These are phyloP conservation scores for Wallacemonas rigidus DNA, from an alignment of 208 protist species.

Conservation along the genomic window DNA sequence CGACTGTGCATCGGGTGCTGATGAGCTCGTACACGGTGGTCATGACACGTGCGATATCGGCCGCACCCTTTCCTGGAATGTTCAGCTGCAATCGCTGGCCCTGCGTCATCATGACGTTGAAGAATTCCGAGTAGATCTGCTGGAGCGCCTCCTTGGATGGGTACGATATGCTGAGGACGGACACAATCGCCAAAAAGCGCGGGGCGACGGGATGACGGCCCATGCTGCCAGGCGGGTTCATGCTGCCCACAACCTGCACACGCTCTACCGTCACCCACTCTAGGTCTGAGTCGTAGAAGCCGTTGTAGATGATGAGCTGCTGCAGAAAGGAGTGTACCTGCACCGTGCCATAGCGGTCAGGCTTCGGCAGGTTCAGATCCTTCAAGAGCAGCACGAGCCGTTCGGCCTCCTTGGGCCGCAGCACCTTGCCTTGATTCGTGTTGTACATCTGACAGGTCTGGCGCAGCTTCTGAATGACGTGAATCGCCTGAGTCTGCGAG, in stretches of 20 bases:
- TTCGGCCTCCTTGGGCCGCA: conserved; percentile 95
- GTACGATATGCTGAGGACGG: conserved; percentile 94
- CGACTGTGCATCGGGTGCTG: conserved; percentile 88
- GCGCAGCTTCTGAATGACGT: conserved; percentile 97
- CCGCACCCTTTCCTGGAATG: conserved; percentile 64
- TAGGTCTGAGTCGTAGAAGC: conserved; percentile 95
- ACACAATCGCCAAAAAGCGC: conserved; percentile 96
- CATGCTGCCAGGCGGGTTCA: conserved; percentile 96
- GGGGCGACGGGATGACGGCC: conserved; percentile 93
- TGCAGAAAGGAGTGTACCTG: conserved; percentile 97
- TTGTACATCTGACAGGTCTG: conserved; percentile 93
- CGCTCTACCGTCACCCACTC: conserved; percentile 96
- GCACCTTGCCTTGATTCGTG: conserved; percentile 93
- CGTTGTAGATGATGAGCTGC: conserved; percentile 96
- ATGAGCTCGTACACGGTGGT: conserved; percentile 94
- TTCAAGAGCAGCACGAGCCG: conserved; percentile 96
- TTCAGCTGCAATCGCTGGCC: conserved; percentile 67
- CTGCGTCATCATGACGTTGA: conserved; percentile 92
- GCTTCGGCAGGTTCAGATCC: conserved; percentile 97
- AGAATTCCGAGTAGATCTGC: conserved; percentile 93
- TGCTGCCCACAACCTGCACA: conserved; percentile 96
- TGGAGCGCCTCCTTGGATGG: conserved; percentile 93
- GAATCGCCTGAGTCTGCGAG: conserved; percentile 93
- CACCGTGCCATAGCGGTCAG: conserved; percentile 97
- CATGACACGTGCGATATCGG: conserved; percentile 93